phyloP scores from a whole-genome alignment of 73 alveolate genomes.

The Tetrahymena elliotti region DNA sequence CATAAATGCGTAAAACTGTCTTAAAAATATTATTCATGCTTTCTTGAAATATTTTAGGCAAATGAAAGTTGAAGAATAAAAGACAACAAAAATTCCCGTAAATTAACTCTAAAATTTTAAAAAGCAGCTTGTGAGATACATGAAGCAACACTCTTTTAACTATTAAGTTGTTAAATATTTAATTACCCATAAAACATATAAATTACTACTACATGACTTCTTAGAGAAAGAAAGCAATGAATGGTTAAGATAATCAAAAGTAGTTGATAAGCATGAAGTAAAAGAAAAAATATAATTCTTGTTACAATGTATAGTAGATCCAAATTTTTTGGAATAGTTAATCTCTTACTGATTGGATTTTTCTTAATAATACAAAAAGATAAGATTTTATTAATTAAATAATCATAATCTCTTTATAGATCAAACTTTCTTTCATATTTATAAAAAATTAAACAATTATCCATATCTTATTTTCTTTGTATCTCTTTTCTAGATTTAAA shows the following conservation, averaged over 20 bases:
- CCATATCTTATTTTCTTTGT: too few species aligned
- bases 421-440: too few species aligned
- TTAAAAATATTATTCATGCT: not conserved
- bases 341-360: too few species aligned
- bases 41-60: not conserved
- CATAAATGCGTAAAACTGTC: not conserved
- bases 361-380: too few species aligned
- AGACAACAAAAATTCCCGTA: not conserved
- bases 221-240: not conserved
- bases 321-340: too few species aligned
- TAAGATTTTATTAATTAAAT: too few species aligned
- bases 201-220: not conserved
- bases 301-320: too few species aligned
- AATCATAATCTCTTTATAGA: too few species aligned
- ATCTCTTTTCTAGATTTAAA: too few species aligned
- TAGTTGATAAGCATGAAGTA: not conserved
- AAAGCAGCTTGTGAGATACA: not conserved
- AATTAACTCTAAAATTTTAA: not conserved
- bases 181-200: not conserved
- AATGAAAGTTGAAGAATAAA: not conserved
- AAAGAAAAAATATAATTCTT: too few species aligned
- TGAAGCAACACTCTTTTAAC: not conserved
- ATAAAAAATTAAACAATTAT: too few species aligned
- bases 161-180: not conserved
- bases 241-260: not conserved